A percentile compares a stretch with the other conserved stretches of the same genome.
phyloP scores from a whole-genome alignment of 805 yeast genomes.

The Candida montana region DNA sequence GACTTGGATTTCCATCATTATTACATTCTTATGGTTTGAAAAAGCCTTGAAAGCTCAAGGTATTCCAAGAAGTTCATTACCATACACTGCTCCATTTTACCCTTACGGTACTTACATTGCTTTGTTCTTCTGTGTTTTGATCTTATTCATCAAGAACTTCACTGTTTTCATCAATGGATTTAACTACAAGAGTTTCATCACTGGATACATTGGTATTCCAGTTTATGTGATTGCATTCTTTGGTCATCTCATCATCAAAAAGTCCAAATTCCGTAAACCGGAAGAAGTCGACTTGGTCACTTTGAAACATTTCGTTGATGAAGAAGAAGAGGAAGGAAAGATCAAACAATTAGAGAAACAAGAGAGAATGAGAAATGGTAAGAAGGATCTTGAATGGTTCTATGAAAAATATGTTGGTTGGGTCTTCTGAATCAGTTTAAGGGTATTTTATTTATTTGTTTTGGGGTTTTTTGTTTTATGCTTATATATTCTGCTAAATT shows the following conservation, averaged over 20 bases:
- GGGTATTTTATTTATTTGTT: neutral
- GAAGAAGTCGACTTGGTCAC: constrained; percentile 58
- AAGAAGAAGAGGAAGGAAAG: constrained; percentile 26
- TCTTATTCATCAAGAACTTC: constrained; percentile 64
- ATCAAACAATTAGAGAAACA: constrained; percentile 21
- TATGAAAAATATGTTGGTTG: constrained; percentile 44
- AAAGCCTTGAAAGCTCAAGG: constrained; percentile 67
- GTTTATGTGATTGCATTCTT: constrained; percentile 48
- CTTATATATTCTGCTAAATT: too few species aligned
- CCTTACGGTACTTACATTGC: constrained; percentile 65
- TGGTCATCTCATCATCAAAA: constrained; percentile 56
- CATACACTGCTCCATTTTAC: constrained; percentile 61
- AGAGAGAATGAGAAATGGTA: constrained; percentile 22
- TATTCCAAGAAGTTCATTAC: constrained; percentile 46
- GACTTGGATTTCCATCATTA: constrained; percentile 68
- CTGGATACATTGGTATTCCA: constrained; percentile 75
- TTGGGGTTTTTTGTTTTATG: neutral
- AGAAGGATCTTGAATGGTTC: constrained; percentile 38
- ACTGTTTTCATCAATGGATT: constrained; percentile 64
- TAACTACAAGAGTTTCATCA: constrained; percentile 61
- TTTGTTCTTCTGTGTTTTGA: constrained; percentile 44
- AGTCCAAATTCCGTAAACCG: constrained; percentile 44
- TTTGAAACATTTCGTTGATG: constrained; percentile 37
- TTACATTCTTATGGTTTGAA: constrained; percentile 62
- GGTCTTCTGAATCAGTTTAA: constrained; percentile 32